Evolutionary conservation across 768 basidiomycete genomes (phyloP), one percentile per base, ranked within the genome.

Genomic region (Rhizopogon vesiculosus): DNA sequence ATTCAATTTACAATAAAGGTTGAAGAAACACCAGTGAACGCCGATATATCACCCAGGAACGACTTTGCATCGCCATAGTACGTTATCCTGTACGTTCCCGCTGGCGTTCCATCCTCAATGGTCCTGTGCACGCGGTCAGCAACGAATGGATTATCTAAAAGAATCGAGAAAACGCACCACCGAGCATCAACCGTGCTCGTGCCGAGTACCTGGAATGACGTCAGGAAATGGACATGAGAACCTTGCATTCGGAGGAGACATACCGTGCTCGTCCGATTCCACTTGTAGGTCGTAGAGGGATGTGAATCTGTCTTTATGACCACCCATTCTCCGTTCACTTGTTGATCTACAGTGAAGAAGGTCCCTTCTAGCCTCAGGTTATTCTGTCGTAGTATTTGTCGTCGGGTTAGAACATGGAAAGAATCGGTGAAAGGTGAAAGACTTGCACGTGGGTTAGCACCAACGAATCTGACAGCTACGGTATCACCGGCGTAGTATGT

Each of bases 61-160:
- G 83, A 76, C 72, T 91, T 91, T n/a, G 82, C 81, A 67, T 92
- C 88, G 8, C 89, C 90, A 58, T 81, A 84, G 68, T 91, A 91
- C 48, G 66, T 71, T 29, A 91, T 68, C 28, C 85, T 85, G 70
- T 91, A 91, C 5, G 78, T 83, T 31, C 89, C 89, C 29, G 80
- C 87, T 84, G 62, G 78, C 3, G 84, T 85, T 42, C 76, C 78
- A 22, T 69, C 66, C 65, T 89, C 86, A 56, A 89, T 84, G 28
- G 78, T 82, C 86, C 83, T 85, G 59, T 45, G 44, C 53, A 18
- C 50, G 43, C 42, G 44, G 46, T 41, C 56, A 40, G 33, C 8
- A 16, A 50, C 25, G 35, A 6, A 39, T n/a, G 25, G 25, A 25
- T 25, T 25, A 25, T 25, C 25, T 3, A 4, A 25, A 25, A 25